Conservation (phyloP, 306 rosid genomes). For the Quercus cerris region DNA sequence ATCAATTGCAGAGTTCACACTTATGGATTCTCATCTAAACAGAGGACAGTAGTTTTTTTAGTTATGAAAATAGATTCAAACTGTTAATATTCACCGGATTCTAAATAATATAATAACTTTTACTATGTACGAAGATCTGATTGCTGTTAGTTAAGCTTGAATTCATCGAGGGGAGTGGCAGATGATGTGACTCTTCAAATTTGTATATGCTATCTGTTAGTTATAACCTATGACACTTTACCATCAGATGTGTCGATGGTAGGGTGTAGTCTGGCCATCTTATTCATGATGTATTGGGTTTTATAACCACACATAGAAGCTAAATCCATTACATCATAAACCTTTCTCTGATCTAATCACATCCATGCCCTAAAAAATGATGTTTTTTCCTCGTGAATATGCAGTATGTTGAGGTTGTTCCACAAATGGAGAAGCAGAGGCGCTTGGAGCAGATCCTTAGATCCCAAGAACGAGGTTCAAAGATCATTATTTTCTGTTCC, state of each 20-base stretch:
- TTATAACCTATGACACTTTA: no score
- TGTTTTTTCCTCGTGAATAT: not conserved
- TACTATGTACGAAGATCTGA: no score
- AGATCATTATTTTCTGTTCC: slow-evolving; percentile 88
- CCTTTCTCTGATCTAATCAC: not conserved
- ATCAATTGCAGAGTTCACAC: not conserved
- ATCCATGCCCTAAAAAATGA: not conserved
- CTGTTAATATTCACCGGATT: not conserved
- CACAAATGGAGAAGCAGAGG: slow-evolving; percentile 96
- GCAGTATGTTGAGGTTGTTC: slow-evolving; percentile 97
- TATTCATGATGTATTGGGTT: not conserved
- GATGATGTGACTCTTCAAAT: no score
- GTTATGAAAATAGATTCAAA: not conserved
- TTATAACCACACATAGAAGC: not conserved
- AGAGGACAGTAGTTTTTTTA: no score
- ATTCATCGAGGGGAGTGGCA: no score
- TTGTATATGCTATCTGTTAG: no score
- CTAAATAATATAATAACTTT: not conserved
- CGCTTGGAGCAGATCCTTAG: slow-evolving; percentile 98
- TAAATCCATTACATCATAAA: not conserved
- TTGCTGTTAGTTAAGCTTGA: no score
- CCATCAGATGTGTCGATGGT: no score
- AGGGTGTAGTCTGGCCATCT: not conserved
- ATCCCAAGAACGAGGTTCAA: slow-evolving; percentile 89
- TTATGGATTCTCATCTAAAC: not conserved